phyloP scores from a whole-genome alignment of 495 filamentous ascomycete species.

The Penicillium steckii region DNA sequence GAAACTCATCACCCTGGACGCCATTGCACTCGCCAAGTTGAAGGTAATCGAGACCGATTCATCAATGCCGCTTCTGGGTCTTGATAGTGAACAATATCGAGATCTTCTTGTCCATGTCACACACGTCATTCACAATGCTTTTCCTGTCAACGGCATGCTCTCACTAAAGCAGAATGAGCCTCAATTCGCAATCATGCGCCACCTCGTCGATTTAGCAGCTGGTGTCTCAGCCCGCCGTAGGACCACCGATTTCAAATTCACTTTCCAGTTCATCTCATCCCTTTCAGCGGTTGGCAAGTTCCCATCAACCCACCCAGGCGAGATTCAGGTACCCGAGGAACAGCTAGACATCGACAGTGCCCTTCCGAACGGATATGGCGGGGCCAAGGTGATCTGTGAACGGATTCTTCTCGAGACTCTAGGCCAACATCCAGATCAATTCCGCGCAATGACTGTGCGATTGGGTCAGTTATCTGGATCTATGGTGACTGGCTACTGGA shows the following conservation, averaged over 20 bases:
- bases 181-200: slow-evolving; percentile 29
- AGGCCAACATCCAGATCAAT: slow-evolving; percentile 2
- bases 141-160: slow-evolving; percentile 39
- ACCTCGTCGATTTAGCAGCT: slow-evolving; percentile 38
- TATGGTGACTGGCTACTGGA: slow-evolving; percentile 52
- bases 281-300: slow-evolving; percentile 50
- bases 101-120: slow-evolving; percentile 20
- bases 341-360: slow-evolving; percentile 8
- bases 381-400: slow-evolving; percentile 50
- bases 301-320: slow-evolving; percentile 34
- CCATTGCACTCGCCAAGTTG: too few species aligned
- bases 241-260: slow-evolving; percentile 12
- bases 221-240: too few species aligned
- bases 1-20: too few species aligned
- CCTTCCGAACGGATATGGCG: slow-evolving; percentile 39
- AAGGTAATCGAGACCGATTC: slow-evolving; percentile 37
- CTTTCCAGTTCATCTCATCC: slow-evolving; percentile 51
- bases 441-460: slow-evolving; percentile 27
- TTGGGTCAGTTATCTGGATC: slow-evolving; percentile 53
- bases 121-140: slow-evolving; percentile 41
- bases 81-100: slow-evolving; percentile 18
- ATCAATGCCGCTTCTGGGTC: slow-evolving; percentile 42
- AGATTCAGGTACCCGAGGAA: slow-evolving; percentile 23
- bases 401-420: slow-evolving; percentile 37
- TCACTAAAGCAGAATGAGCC: slow-evolving; percentile 26